Evolutionary conservation across 176 grass and related monocot species (phyloP).

Genomic region (Oryza glaberrima): DNA sequence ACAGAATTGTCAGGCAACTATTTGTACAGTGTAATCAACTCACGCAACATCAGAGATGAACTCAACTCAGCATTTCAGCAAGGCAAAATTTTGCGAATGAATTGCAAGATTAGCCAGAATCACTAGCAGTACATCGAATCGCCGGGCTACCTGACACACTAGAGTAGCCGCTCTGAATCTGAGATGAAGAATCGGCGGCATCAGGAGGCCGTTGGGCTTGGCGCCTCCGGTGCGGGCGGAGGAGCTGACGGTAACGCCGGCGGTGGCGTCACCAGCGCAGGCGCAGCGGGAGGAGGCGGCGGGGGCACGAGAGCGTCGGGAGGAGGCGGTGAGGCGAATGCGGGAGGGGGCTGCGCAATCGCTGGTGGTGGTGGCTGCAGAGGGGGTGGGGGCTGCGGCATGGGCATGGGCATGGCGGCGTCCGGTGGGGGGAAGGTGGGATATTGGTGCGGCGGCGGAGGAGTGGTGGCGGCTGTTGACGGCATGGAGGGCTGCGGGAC

Average conservation of each 20-base stretch:
- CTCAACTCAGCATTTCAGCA: not conserved
- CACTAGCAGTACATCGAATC: not conserved
- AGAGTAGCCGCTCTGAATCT: not conserved
- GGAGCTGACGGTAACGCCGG: not conserved
- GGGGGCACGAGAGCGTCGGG: conserved; percentile 1
- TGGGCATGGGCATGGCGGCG: not conserved
- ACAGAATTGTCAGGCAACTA: not conserved
- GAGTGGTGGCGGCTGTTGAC: conserved; percentile 6
- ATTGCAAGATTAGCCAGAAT: conserved; percentile 1
- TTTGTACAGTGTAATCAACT: not conserved
- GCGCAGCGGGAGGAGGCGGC: not conserved
- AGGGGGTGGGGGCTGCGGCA: not conserved
- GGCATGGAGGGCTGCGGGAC: conserved; percentile 21
- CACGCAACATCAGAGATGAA: not conserved
- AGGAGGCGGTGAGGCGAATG: not conserved
- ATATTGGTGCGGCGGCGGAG: conserved; percentile 34
- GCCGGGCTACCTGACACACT: too few species aligned
- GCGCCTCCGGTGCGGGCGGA: conserved; percentile 27
- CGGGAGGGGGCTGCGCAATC: conserved; percentile 12
- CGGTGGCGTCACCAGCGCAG: not conserved
- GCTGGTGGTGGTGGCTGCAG: conserved; percentile 1
- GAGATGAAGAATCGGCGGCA: not conserved
- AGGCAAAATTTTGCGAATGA: not conserved
- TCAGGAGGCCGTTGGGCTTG: conserved; percentile 42
- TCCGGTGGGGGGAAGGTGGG: conserved; percentile 35